Evolutionary conservation across 768 basidiomycete genomes (phyloP).

Genomic region (Suillus decipiens): DNA sequence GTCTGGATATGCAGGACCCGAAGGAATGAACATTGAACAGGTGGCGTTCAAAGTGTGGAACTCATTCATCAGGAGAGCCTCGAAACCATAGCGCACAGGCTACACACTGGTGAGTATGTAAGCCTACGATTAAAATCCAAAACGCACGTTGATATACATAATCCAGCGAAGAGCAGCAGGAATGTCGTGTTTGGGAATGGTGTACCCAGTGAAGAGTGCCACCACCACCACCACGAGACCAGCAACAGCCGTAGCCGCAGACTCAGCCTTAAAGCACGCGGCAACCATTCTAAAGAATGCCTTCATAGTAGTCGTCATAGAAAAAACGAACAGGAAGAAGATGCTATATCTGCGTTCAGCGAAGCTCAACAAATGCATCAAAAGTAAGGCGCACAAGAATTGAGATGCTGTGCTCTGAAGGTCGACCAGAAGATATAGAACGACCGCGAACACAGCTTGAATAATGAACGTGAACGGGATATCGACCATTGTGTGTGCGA

Average conservation of each 20-base stretch:
- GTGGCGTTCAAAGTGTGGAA: constrained; percentile 70
- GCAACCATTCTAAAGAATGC: constrained; percentile 80
- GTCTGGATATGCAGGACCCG: constrained; percentile 60
- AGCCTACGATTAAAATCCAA: background rate
- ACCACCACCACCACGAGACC: constrained; percentile 54
- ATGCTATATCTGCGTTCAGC: constrained; percentile 45
- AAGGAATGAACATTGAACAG: constrained; percentile 61
- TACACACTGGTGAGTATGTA: background rate
- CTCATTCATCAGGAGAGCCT: constrained; percentile 79
- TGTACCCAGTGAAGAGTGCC: constrained; percentile 59
- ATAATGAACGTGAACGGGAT: constrained; percentile 66
- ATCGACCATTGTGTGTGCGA: constrained; percentile 70
- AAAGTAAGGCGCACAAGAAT: constrained; percentile 57
- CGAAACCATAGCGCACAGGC: constrained; percentile 43
- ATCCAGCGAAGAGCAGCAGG: constrained; percentile 73
- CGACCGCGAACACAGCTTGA: constrained; percentile 60
- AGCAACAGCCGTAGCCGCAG: constrained; percentile 63
- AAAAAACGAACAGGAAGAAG: constrained; percentile 65
- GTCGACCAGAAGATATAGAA: constrained; percentile 69
- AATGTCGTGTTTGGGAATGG: constrained; percentile 61
- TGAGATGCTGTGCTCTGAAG: constrained; percentile 57
- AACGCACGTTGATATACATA: constrained; percentile 56
- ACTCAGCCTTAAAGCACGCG: constrained; percentile 56
- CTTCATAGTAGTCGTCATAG: constrained; percentile 73
- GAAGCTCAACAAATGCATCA: constrained; percentile 11